Evolutionary conservation across 768 basidiomycete genomes (phyloP).

Genomic region (Clavaria fumosa): DNA sequence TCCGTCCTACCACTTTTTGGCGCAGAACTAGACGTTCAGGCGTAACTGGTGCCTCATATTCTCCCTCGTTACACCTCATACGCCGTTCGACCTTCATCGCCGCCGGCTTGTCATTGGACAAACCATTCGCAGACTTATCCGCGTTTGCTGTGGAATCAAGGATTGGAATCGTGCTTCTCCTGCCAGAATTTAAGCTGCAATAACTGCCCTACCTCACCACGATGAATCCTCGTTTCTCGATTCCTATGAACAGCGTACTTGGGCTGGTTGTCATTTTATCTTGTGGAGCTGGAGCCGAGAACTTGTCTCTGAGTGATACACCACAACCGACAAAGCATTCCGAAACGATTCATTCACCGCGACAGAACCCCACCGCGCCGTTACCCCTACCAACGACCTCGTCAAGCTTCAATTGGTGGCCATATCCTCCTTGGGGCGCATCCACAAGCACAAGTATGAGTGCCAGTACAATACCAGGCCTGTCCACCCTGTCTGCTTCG

Average conservation of each 20-base stretch:
- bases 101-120: constrained; percentile 54
- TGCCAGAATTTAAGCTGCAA: constrained; percentile 24
- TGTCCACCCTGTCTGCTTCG: constrained; percentile 6
- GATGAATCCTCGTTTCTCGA: too few relatives aligned
- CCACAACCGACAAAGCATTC: neutral
- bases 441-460: too few relatives aligned
- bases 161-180: constrained; percentile 29
- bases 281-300: too few relatives aligned
- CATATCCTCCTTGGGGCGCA: constrained; percentile 19
- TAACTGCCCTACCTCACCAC: too few relatives aligned
- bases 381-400: constrained; percentile 8
- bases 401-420: constrained; percentile 24
- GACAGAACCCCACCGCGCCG: constrained; percentile 4
- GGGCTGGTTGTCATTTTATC: too few relatives aligned
- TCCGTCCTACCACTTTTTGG: constrained; percentile 77
- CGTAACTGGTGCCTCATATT: constrained; percentile 54
- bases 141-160: constrained; percentile 48
- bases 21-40: constrained; percentile 57
- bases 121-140: constrained; percentile 43
- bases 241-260: too few relatives aligned
- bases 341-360: constrained; percentile 6
- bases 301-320: neutral
- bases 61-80: constrained; percentile 56
- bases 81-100: constrained; percentile 70
- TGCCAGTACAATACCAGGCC: too few relatives aligned